Evolutionary conservation across 768 basidiomycete species (phyloP).

Genomic region (Tulasnella sp.): DNA sequence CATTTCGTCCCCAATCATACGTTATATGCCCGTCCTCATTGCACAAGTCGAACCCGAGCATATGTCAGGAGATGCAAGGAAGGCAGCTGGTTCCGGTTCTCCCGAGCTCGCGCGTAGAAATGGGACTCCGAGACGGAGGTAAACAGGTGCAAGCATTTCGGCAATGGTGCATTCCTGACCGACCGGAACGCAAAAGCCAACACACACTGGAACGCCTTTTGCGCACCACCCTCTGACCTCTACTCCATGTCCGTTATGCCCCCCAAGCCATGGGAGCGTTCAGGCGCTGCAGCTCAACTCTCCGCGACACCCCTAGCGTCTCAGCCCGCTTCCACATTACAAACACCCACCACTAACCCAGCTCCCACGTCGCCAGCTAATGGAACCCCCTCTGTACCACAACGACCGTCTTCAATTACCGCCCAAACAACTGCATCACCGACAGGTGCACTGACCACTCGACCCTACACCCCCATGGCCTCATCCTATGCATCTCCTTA

Average conservation of each 20-base stretch:
- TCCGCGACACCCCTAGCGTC: slow-evolving; percentile 17
- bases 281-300: slow-evolving; percentile 31
- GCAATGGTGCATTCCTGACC: too few relatives aligned
- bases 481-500: slow-evolving; percentile 26
- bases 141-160: too few relatives aligned
- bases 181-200: too few relatives aligned
- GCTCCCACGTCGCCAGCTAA: slow-evolving; percentile 24
- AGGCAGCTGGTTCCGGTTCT: too few relatives aligned
- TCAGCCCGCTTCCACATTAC: slow-evolving; percentile 20
- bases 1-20: too few relatives aligned
- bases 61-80: too few relatives aligned
- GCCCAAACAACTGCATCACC: slow-evolving; percentile 19
- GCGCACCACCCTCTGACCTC: too few relatives aligned
- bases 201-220: too few relatives aligned
- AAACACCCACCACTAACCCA: slow-evolving; percentile 23
- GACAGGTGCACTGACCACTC: slow-evolving; percentile 1
- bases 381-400: slow-evolving; percentile 16
- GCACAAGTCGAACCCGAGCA: too few relatives aligned
- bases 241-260: slow-evolving; percentile 60
- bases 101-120: too few relatives aligned
- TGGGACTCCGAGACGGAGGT: too few relatives aligned
- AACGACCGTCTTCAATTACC: slow-evolving; percentile 14
- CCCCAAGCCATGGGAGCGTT: slow-evolving; percentile 82
- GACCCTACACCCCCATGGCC: slow-evolving; percentile 9
- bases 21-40: too few relatives aligned